Base-by-base conservation (phyloP, 2,329 filamentous ascomycete species). In the Pseudogymnoascus sp. region DNA sequence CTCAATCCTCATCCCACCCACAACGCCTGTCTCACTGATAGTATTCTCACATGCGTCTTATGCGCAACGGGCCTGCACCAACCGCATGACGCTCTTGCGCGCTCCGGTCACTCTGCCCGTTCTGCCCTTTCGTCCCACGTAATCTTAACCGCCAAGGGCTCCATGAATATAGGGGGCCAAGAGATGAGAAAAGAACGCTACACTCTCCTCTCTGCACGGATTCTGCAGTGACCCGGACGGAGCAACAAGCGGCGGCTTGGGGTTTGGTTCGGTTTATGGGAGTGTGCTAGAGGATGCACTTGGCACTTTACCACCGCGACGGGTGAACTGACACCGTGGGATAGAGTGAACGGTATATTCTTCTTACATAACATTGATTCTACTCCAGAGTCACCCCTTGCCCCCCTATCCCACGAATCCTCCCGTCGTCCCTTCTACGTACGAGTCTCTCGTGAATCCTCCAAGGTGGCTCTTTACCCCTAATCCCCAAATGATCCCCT, bases 1-100 rank as follows among this genome's bases (percentile, higher is more conserved):
- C 21, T 36, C 33, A 6, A 44, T 26, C 40, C 40, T 24, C 21
- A 13, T 11, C 24, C 41, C 41, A 29, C 41, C 24, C 7, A 4
- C 41, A 47, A 47, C 21, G 41, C 41, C 41, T n/a, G 41, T 47
- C 41, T 47, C 41, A 50, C 41, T 15, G 24, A 31, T 50, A 47
- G 26, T 50, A 47, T 47, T 50, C 41, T 15, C 41, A 50, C 41
- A 47, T 47, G 41, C 24, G 11, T 47, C 41, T 47, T 47, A 50
- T 50, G 24, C 41, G 41, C 24, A 29, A 29, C 41, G 24, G 24
- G 24, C 41, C 41, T 47, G 41, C 41, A 47, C 24, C 41, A 47
- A 47, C 41, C 41, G 13, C 41, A 47, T 47, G 11, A 47, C 15
- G 24, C 41, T 26, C 24, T 7, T 29, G 11, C 39, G 24, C 41